Conservation (phyloP, 306 rosid genomes). For the Pyrus bretschneideri region DNA sequence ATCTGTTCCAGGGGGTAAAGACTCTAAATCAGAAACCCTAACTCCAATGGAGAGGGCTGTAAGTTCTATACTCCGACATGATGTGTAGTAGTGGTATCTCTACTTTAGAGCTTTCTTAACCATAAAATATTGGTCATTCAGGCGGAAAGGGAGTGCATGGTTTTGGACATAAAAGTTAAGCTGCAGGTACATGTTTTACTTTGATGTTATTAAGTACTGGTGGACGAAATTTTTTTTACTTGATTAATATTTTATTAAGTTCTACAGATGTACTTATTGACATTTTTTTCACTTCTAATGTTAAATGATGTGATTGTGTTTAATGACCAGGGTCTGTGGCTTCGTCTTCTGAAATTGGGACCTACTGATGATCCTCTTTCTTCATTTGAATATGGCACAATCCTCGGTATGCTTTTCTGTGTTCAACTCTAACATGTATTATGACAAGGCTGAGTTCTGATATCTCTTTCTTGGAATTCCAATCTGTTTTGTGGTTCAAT, state of each 20-base stretch:
- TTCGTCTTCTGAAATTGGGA: slow-evolving; percentile 91
- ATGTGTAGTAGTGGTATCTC: slow-evolving; percentile 8
- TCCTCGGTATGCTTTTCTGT: slow-evolving; percentile 59
- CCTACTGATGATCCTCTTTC: slow-evolving; percentile 97
- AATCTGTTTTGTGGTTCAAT: slow-evolving; percentile 15
- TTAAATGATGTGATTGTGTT: slow-evolving; percentile 10
- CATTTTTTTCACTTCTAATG: not conserved
- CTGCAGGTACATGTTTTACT: slow-evolving; percentile 58
- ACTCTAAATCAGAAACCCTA: slow-evolving; percentile 59
- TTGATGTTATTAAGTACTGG: not conserved
- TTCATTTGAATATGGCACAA: slow-evolving; percentile 98
- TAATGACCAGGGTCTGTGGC: slow-evolving; percentile 77
- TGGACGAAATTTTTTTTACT: not conserved
- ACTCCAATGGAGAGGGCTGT: slow-evolving; percentile 95
- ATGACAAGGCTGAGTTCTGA: slow-evolving; percentile 2
- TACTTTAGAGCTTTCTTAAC: slow-evolving; percentile 8
- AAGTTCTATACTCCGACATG: slow-evolving; percentile 33
- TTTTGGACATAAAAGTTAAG: slow-evolving; percentile 94
- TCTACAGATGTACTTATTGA: not conserved
- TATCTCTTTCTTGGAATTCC: slow-evolving; percentile 13
- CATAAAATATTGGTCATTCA: slow-evolving; percentile 30
- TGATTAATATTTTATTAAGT: not conserved
- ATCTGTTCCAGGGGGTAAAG: slow-evolving; percentile 58
- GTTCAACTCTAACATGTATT: slow-evolving; percentile 15
- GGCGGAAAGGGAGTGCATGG: slow-evolving; percentile 99